Evolutionary conservation across 176 grass and related monocot species (phyloP).

Genomic region (Puya raimondii): DNA sequence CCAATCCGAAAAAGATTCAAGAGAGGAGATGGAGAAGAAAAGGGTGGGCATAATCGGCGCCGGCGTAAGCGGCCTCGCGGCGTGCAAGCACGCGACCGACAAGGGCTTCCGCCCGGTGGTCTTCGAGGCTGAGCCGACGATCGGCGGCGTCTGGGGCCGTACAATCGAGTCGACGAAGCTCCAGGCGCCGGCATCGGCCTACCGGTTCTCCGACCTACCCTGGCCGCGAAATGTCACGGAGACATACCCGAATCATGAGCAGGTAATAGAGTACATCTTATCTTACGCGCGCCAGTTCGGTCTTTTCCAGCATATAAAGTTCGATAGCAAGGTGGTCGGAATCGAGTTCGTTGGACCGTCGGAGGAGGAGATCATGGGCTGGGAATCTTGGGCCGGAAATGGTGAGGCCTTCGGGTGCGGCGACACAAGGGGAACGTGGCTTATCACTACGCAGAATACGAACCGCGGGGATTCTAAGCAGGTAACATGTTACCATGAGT

Average conservation of each 20-base stretch:
- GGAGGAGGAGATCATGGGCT: constrained; percentile 28
- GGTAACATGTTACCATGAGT: neutral
- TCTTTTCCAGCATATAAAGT: constrained; percentile 36
- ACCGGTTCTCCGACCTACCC: constrained; percentile 69
- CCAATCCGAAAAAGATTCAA: too few species aligned
- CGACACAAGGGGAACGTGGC: constrained; percentile 27
- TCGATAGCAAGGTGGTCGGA: constrained; percentile 27
- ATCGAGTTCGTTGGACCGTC: constrained; percentile 31
- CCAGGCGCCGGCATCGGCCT: constrained; percentile 28
- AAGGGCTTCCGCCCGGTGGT: constrained; percentile 51
- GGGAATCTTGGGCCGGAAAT: constrained; percentile 58
- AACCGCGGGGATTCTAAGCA: neutral
- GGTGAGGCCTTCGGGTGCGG: constrained; percentile 53
- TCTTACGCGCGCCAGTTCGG: constrained; percentile 69
- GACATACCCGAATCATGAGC: constrained; percentile 26
- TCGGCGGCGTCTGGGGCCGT: constrained; percentile 61
- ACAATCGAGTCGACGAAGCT: constrained; percentile 50
- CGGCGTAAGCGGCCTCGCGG: constrained; percentile 59
- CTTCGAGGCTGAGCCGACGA: constrained; percentile 33
- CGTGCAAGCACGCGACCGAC: constrained; percentile 68
- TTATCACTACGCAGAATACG: constrained; percentile 32
- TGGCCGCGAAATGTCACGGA: constrained; percentile 48
- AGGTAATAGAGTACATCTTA: constrained; percentile 50
- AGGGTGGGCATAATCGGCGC: constrained; percentile 57
- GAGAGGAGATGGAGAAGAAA: constrained; percentile 27